Percentiles rank a stretch among this genome's conserved stretches.
Conservation (phyloP, 352 stramenopile genomes). For the Phytophthora tentaculata region DNA sequence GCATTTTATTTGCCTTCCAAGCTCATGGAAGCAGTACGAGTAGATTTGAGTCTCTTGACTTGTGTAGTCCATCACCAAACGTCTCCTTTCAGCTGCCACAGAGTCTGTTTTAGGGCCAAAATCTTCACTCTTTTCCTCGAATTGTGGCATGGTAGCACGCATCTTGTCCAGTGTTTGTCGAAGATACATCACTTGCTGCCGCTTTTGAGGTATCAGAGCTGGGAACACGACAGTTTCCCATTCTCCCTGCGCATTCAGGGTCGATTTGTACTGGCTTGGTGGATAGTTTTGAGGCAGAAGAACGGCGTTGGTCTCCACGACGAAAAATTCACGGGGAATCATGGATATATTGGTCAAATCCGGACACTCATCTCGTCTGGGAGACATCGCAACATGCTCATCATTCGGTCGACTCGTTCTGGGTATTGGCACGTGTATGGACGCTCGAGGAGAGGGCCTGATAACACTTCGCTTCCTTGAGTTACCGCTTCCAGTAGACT, state of each 20-base stretch:
- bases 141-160: conserved; percentile 33
- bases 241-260: conserved; percentile 37
- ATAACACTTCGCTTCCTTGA: conserved; percentile 21
- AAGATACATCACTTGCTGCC: conserved; percentile 75
- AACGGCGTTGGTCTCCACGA: conserved; percentile 77
- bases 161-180: conserved; percentile 69
- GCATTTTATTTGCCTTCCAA: conserved; percentile 75
- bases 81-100: conserved; percentile 24
- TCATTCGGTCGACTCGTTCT: conserved; percentile 7
- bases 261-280: conserved; percentile 65
- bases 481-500: conserved; percentile 18
- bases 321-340: conserved; percentile 82
- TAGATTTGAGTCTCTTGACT: conserved; percentile 67
- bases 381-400: background rate
- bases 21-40: conserved; percentile 79
- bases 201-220: conserved; percentile 61
- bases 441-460: conserved; percentile 22
- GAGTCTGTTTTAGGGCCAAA: conserved; percentile 10
- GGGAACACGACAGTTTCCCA: conserved; percentile 86
- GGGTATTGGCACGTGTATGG: conserved; percentile 22
- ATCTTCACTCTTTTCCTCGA: conserved; percentile 15
- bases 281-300: conserved; percentile 58
- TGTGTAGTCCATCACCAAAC: conserved; percentile 51
- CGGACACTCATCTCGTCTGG: background rate
- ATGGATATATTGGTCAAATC: conserved; percentile 43